Percentiles rank a stretch among this genome's conserved stretches.
phyloP scores from a whole-genome alignment of 2,329 filamentous ascomycete genomes.

The Alternaria sp. region DNA sequence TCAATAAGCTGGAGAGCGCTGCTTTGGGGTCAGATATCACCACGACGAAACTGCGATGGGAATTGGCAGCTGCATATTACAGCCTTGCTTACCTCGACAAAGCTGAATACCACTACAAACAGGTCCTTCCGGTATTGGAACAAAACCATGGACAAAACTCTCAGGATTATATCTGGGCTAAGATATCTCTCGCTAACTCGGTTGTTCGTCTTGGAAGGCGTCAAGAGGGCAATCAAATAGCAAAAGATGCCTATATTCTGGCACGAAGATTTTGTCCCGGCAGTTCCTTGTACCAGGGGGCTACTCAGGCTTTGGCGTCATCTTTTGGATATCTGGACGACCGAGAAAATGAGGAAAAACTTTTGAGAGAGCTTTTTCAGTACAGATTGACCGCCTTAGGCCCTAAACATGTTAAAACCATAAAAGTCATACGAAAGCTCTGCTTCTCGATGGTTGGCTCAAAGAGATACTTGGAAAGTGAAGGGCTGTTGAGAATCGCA shows the following conservation, averaged over 20 bases:
- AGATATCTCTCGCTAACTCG: rapidly evolving
- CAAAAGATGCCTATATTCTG: background rate
- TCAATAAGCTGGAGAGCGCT: background rate
- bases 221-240: background rate
- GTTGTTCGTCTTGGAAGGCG: background rate
- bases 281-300: background rate
- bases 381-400: background rate
- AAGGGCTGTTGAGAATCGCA: background rate
- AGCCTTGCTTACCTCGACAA: background rate
- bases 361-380: too few relatives aligned
- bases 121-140: background rate
- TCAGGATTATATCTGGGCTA: too few relatives aligned
- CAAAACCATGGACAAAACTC: background rate
- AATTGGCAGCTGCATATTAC: background rate
- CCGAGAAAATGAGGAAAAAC: too few relatives aligned
- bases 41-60: background rate
- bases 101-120: background rate
- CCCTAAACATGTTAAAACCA: background rate
- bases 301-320: too few relatives aligned
- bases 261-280: background rate
- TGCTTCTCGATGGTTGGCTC: rapidly evolving
- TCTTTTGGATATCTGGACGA: too few relatives aligned
- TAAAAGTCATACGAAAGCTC: background rate
- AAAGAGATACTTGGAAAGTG: background rate
- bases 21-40: background rate